phyloP scores from a whole-genome alignment of 2,329 filamentous ascomycete genomes.

The Boeremia exigua region DNA sequence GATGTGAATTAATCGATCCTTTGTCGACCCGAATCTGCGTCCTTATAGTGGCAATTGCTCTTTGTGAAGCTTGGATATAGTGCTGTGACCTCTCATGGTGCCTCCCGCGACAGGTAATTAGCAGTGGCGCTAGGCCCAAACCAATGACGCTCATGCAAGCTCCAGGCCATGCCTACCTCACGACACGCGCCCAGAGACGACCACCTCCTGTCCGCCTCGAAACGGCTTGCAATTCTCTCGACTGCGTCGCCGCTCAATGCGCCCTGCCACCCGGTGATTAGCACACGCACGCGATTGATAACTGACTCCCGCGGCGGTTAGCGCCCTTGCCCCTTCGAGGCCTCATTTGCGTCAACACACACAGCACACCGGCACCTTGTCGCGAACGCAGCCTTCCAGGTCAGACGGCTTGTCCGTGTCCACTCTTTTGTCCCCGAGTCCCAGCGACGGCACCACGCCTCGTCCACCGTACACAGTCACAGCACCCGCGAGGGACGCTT shows the following conservation, averaged over 20 bases:
- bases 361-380: slow-evolving; percentile 51
- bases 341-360: slow-evolving; percentile 23
- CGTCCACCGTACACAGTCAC: slow-evolving; percentile 38
- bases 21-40: neutral
- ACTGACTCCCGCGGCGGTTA: slow-evolving; percentile 28
- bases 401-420: slow-evolving; percentile 54
- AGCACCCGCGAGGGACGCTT: slow-evolving; percentile 45
- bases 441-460: slow-evolving; percentile 21
- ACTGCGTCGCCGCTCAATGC: slow-evolving; percentile 32
- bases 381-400: slow-evolving; percentile 50
- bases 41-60: neutral
- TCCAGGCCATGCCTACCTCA: slow-evolving; percentile 22
- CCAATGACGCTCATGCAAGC: slow-evolving; percentile 21
- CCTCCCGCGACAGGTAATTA: slow-evolving; percentile 16
- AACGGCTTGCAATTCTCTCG: slow-evolving; percentile 20
- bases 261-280: slow-evolving; percentile 29
- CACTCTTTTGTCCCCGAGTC: slow-evolving; percentile 48
- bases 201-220: slow-evolving; percentile 11
- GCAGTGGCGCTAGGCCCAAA: slow-evolving; percentile 31
- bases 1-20: neutral
- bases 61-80: slow-evolving; percentile 2
- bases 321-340: slow-evolving; percentile 37
- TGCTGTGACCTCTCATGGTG: slow-evolving; percentile 15
- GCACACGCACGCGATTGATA: slow-evolving; percentile 31
- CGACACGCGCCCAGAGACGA: slow-evolving; percentile 24